Percentiles rank a stretch among this genome's conserved stretches.
These are phyloP conservation scores for Yamadazyma sp. DNA, from an alignment of 805 yeast genomes.

Conservation along the genomic window DNA sequence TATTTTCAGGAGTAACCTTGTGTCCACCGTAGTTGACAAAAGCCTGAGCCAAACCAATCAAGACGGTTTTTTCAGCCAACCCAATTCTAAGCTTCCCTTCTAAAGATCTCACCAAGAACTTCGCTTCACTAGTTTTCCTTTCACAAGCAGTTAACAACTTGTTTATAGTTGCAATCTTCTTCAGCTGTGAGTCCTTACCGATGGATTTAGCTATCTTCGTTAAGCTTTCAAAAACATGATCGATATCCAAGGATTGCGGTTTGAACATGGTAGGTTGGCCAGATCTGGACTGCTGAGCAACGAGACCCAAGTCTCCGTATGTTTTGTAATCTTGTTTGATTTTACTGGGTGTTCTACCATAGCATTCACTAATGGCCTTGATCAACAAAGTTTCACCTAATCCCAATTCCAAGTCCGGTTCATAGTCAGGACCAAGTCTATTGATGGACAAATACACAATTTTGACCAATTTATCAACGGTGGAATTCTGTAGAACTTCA, in stretches of 20 bases:
- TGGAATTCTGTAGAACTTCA: constrained; percentile 51
- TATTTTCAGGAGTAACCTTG: constrained; percentile 38
- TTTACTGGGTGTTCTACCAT: constrained; percentile 74
- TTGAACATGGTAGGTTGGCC: constrained; percentile 93
- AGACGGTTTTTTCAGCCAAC: constrained; percentile 88
- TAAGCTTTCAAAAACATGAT: constrained; percentile 69
- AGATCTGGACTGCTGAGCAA: constrained; percentile 79
- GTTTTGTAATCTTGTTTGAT: constrained; percentile 74
- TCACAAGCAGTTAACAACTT: constrained; percentile 82
- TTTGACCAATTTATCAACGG: constrained; percentile 53
- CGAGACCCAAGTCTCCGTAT: constrained; percentile 86
- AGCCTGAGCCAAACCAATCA: constrained; percentile 82
- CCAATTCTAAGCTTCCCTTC: constrained; percentile 94
- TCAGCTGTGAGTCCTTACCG: constrained; percentile 80
- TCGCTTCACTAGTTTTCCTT: constrained; percentile 71
- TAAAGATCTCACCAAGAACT: constrained; percentile 81
- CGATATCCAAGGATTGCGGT: constrained; percentile 76
- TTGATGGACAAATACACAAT: constrained; percentile 86
- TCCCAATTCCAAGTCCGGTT: constrained; percentile 85
- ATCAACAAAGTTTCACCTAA: constrained; percentile 86
- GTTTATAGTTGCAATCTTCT: constrained; percentile 76
- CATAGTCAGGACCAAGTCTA: constrained; percentile 92
- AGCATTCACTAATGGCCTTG: constrained; percentile 86
- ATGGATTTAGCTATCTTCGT: constrained; percentile 73
- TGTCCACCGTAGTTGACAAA: constrained; percentile 58